These are phyloP conservation scores for Geotrichum aggregatum DNA, from an alignment of 1,139 yeast species.

Conservation along the genomic window DNA sequence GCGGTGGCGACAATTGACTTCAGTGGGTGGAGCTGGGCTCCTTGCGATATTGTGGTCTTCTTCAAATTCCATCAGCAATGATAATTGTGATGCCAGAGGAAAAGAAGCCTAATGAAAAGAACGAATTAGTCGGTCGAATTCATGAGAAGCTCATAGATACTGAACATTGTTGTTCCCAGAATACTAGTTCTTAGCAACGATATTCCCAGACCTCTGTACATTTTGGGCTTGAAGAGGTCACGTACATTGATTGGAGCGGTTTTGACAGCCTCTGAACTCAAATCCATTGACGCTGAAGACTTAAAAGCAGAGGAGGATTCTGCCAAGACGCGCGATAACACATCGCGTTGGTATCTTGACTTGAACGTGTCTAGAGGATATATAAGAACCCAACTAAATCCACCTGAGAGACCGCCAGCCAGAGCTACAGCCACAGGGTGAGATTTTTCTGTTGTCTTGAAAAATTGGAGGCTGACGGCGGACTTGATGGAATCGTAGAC, in stretches of 20 bases:
- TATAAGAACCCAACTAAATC: constrained; percentile 64
- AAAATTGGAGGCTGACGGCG: constrained; percentile 31
- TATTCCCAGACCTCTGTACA: constrained; percentile 76
- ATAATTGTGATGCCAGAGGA: too few species aligned
- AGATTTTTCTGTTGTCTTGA: constrained; percentile 35
- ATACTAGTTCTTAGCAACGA: constrained; percentile 66
- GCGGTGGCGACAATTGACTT: too few species aligned
- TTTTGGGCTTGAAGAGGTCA: constrained; percentile 39
- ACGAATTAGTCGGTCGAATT: constrained; percentile 19
- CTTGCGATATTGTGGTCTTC: too few species aligned
- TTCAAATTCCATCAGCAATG: too few species aligned
- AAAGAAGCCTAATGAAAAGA: too few species aligned
- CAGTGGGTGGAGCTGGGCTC: too few species aligned
- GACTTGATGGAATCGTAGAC: constrained; percentile 66
- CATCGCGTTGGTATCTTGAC: constrained; percentile 67
- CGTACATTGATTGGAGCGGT: constrained; percentile 24
- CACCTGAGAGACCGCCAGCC: constrained; percentile 81
- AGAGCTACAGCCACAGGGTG: constrained; percentile 46
- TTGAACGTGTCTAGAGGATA: constrained; percentile 82
- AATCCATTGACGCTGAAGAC: not conserved
- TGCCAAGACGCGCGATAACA: constrained; percentile 50
- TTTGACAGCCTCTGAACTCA: constrained; percentile 12
- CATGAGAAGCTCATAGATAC: constrained; percentile 57
- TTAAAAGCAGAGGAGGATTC: constrained; percentile 15
- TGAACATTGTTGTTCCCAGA: constrained; percentile 72